Evolutionary conservation across 306 rosid species (phyloP), one percentile per base, ranked within the genome.

Genomic region (Trifolium subterraneum): DNA sequence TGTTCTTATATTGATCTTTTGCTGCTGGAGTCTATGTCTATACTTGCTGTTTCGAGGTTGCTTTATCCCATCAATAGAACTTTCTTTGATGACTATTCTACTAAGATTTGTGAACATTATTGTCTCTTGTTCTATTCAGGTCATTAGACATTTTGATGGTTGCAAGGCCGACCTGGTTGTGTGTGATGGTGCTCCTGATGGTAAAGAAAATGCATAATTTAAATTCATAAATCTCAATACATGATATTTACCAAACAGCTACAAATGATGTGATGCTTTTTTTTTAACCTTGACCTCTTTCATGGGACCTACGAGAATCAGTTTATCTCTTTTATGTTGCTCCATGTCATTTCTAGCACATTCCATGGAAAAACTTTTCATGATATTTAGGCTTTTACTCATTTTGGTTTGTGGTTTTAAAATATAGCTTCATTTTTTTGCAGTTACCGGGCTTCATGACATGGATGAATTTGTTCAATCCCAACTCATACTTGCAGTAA

Each of bases 101-200:
- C 67, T 19, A 16, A 54, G 71, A 67, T 25, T 64, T 64, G 55
- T 50, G 8, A 31, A 27, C 52, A 2, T 35, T 19, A 27, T 19
- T 29, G 22, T 58, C 4, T 59, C 19, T 50, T 70, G 52, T 83
- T 72, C 63, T 74, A 70, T 76, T 80, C 89, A 94, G 99, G 99
- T 94, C 58, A 92, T 92, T 70, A 86, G 90, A 80, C 97, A 92
- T 86, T 94, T 94, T 65, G 99, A 94, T 83, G 99, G 99, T 33
- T 90, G 98, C 91, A 94, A 90, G 87, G 96, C 99, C 78, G 96
- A 94, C 84, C 88, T 94, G 65, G 98, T 94, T 74, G 99, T 94
- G 76, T 94, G 99, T 72, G 99, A 94, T 76, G 99, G 99, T 71
- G 99, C 99, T 52, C 99, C 99, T 27, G 99, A 94, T 82, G 99